phyloP scores from a whole-genome alignment of 345 rosid genomes.

The Gossypium stocksii region DNA sequence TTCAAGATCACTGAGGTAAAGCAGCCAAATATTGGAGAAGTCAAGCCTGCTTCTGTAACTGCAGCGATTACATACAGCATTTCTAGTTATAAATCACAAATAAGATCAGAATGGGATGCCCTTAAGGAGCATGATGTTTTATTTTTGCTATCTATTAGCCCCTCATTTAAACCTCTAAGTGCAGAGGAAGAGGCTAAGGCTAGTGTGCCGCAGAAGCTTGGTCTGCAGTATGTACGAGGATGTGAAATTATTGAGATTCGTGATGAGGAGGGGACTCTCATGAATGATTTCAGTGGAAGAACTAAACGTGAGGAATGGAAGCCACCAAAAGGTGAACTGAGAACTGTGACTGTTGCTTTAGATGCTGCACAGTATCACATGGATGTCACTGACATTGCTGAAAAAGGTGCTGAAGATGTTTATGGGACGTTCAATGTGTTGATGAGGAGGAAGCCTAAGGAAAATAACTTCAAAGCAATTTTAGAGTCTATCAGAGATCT shows the following conservation, averaged over 20 bases:
- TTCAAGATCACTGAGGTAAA: slow-evolving; percentile 78
- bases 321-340: slow-evolving; percentile 95
- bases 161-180: slow-evolving; percentile 91
- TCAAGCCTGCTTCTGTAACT: slow-evolving; percentile 86
- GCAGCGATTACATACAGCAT: slow-evolving; percentile 82
- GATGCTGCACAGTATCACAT: slow-evolving; percentile 97
- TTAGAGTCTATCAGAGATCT: slow-evolving; percentile 98
- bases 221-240: slow-evolving; percentile 92
- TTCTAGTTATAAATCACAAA: slow-evolving; percentile 76
- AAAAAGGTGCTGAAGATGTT: slow-evolving; percentile 88
- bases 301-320: slow-evolving; percentile 96
- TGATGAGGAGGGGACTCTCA: slow-evolving; percentile 90
- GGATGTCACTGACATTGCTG: slow-evolving; percentile 90
- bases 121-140: slow-evolving; percentile 98
- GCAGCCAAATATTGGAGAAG: slow-evolving; percentile 98
- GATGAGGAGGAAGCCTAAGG: slow-evolving; percentile 99
- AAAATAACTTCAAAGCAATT: slow-evolving; percentile 98
- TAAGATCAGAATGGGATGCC: slow-evolving; percentile 96
- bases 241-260: slow-evolving; percentile 88
- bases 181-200: slow-evolving; percentile 92
- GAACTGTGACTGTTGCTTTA: slow-evolving; percentile 87
- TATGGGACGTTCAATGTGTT: slow-evolving; percentile 85
- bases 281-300: slow-evolving; percentile 96
- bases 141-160: slow-evolving; percentile 82
- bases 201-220: slow-evolving; percentile 85